Evolutionary conservation across 441 rosid genomes (phyloP), one percentile per base, ranked within the genome.

Genomic region (Pelargonium exstipulatum): DNA sequence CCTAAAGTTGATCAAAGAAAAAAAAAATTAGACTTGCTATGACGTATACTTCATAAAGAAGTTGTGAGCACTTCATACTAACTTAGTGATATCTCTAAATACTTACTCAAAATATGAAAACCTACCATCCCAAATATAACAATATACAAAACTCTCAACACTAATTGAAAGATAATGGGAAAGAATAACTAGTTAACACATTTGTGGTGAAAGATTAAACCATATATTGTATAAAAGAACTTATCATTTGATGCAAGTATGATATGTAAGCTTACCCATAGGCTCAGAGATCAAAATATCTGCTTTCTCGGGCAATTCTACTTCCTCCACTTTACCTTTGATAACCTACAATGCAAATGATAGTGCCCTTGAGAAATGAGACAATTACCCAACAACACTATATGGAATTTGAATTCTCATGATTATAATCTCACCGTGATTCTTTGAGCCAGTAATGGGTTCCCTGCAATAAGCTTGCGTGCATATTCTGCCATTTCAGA

Each of bases 401-500:
- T 24, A 13, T 45, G 48, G 2, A 68, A 66, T 60, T 8, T 22
- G 65, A 71, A 55, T 64, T 9, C n/a, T 65, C 62, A 71, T 26
- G 35, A 62, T 74, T 5, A 63, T 66, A 69, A 67, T 64, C 86
- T 80, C 73, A 90, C 99, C n/a, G 97, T 94, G 70, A 94, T 94
- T 71, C 92, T 86, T 61, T 91, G 85, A 45, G 86, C 91, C 66
- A 92, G 76, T 0, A 80, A 69, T 22, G 97, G 95, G 67, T 94
- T 91, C 73, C 97, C 97, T 72, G 93, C 87, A 83, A 94, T 87
- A 69, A 94, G 90, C 75, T 87, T 94, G 69, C 91, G 83, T 32
- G 98, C 97, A 81, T 94, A 94, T 68, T 91, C 97, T 63, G 96
- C 92, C 97, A 94, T 94, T 79, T 94, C 98, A 72, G 97, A 94